Evolutionary conservation across 352 stramenopile species (phyloP), one percentile per base, ranked within the genome.

Genomic region (Globisporangium spiculum): DNA sequence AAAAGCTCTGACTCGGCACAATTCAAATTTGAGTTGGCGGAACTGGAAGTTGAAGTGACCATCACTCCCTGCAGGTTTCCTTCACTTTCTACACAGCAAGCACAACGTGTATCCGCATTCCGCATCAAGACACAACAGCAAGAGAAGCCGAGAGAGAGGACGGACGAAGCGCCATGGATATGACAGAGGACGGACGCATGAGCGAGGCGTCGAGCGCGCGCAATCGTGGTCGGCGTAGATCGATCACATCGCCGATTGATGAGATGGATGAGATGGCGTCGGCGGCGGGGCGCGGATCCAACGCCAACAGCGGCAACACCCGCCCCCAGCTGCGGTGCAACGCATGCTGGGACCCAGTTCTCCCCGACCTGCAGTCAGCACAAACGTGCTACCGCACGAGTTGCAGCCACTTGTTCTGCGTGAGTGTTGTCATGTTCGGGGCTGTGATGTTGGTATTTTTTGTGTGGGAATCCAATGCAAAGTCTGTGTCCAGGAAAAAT

Each of bases 321-420:
- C 81, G 85, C 1, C 84, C 86, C 20, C 84, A 91, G 57, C 60
- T 93, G 60, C 75, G 86, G 8, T 93, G 86, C 64, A 93, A 93
- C 58, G 77, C 81, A 41, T 93, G 86, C 72, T 93, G 86, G 86
- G 86, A 91, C 32, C 77, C 74, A 16, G 77, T 93, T 14, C 74
- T 93, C 9, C 76, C 76, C 1, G 83, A 89, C 26, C 62, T 73
- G 38, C 80, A 92, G 64, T 86, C 84, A 0, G 86, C 86, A 1
- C 82, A 93, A 57, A 93, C 84, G 10, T 93, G 86, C 71, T 93
- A 93, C 57, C 84, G 86, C 34, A 93, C 84, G 1, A 86, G 70
- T 20, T 93, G 86, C 57, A 89, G 86, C 1, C 86, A 93, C 58
- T 70, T 93, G 22, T 93, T 93, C 58, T 93, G 86, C 63, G 86